Conservation (phyloP, 2,329 filamentous ascomycete species). For the Fusarium mundagurra region DNA sequence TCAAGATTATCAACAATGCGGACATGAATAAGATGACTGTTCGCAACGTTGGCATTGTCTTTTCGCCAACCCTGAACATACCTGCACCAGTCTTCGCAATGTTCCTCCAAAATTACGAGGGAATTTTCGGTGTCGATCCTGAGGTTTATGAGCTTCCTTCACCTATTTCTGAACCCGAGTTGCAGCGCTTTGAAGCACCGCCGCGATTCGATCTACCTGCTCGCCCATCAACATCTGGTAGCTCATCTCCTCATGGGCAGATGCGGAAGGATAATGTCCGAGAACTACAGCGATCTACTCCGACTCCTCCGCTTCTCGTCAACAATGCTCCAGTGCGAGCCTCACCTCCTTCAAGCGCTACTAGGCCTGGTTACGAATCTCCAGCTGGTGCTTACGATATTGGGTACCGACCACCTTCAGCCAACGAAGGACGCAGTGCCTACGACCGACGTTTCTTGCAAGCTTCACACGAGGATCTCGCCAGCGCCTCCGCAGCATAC, state of each 20-base stretch:
- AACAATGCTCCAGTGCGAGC: constrained; percentile 47
- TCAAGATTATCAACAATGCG: constrained; percentile 90
- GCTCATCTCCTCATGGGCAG: constrained; percentile 63
- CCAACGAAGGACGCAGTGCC: constrained; percentile 43
- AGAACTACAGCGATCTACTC: constrained; percentile 51
- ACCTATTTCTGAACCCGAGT: constrained; percentile 52
- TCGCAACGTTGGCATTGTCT: constrained; percentile 96
- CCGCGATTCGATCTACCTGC: constrained; percentile 49
- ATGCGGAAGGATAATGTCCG: constrained; percentile 48
- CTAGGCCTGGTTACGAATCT: constrained; percentile 56
- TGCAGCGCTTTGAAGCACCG: constrained; percentile 45
- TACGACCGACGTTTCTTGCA: constrained; percentile 54
- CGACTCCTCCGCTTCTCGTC: constrained; percentile 60
- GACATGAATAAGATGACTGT: constrained; percentile 98
- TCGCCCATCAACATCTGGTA: constrained; percentile 61
- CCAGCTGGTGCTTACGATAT: constrained; percentile 55
- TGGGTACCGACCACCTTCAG: constrained; percentile 47
- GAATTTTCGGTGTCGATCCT: constrained; percentile 80
- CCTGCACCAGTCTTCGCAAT: constrained; percentile 93
- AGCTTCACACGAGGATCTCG: constrained; percentile 37
- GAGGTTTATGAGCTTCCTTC: constrained; percentile 70
- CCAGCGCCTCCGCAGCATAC: constrained; percentile 36
- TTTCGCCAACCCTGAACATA: constrained; percentile 96
- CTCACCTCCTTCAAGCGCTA: constrained; percentile 56
- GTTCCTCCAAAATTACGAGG: constrained; percentile 89